Evolutionary conservation across 768 basidiomycete species (phyloP).

Genomic region (Boletus pseudo-olivaceus): DNA sequence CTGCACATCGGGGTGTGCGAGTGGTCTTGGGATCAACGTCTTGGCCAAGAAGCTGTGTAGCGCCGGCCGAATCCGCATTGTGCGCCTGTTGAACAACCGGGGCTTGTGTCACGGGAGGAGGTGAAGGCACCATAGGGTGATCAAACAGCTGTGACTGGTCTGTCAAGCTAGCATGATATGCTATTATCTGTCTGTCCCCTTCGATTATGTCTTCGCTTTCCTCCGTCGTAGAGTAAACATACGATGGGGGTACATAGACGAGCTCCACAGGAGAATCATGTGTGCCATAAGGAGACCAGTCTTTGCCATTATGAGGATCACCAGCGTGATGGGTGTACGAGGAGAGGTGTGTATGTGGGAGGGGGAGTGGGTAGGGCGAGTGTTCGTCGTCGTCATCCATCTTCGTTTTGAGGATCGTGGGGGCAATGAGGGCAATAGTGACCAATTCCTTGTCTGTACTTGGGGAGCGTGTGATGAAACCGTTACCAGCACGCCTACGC

Average conservation of each 20-base stretch:
- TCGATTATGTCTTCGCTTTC: conserved; percentile 19
- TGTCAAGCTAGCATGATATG: conserved; percentile 15
- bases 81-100: conserved; percentile 2
- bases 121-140: conserved; percentile 8
- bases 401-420: conserved; percentile 83
- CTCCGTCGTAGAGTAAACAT: conserved; percentile 19
- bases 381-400: conserved; percentile 45
- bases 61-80: conserved; percentile 8
- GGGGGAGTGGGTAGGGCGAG: conserved; percentile 8
- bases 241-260: conserved; percentile 63
- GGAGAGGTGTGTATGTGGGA: conserved; percentile 12
- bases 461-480: conserved; percentile 37
- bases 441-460: conserved; percentile 49
- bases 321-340: conserved; percentile 3
- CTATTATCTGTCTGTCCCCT: conserved; percentile 18
- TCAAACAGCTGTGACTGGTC: conserved; percentile 13
- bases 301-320: conserved; percentile 3
- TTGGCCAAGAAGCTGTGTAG: conserved; percentile 18
- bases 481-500: conserved; percentile 37
- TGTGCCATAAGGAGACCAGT: conserved; percentile 18
- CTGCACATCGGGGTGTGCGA: conserved; percentile 12
- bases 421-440: conserved; percentile 71
- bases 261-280: conserved; percentile 60
- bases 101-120: conserved; percentile 1
- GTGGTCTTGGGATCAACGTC: conserved; percentile 14